Evolutionary conservation across 192 early-diverging fungal species (phyloP).

Genomic region (Backusella mclennaniae): DNA sequence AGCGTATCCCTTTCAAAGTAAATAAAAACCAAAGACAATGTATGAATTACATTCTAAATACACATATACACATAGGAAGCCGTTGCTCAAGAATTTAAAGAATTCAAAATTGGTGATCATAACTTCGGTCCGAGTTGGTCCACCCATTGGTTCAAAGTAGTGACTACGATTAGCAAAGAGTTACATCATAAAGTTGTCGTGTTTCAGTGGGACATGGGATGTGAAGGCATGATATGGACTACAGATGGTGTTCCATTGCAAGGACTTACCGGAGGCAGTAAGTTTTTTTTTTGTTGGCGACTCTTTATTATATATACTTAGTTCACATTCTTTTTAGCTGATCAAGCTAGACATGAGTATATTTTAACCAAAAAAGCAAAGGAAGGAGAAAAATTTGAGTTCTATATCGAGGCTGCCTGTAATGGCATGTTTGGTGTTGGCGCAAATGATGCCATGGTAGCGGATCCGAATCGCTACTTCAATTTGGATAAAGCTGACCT

Average conservation of each 20-base stretch:
- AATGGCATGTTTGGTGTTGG: constrained; percentile 93
- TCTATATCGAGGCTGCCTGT: constrained; percentile 90
- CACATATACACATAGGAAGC: constrained; percentile 15
- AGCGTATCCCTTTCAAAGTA: constrained; percentile 38
- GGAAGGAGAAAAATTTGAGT: constrained; percentile 51
- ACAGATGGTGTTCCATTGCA: constrained; percentile 76
- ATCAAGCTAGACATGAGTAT: constrained; percentile 53
- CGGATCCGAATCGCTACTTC: constrained; percentile 65
- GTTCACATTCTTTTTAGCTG: constrained; percentile 28
- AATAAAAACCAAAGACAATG: constrained; percentile 11
- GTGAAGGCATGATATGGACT: constrained; percentile 91
- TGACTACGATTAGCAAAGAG: constrained; percentile 61
- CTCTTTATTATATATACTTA: background rate
- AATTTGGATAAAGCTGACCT: constrained; percentile 62
- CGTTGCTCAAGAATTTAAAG: constrained; percentile 13
- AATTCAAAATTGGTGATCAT: background rate
- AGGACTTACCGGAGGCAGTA: constrained; percentile 87
- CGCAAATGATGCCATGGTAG: constrained; percentile 49
- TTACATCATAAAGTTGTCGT: constrained; percentile 70
- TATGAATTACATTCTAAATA: background rate
- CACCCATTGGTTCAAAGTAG: constrained; percentile 76
- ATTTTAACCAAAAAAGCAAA: constrained; percentile 40
- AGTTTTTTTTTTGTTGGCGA: background rate
- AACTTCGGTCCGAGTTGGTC: constrained; percentile 47
- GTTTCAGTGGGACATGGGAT: constrained; percentile 83